Conservation (phyloP, 306 rosid species). For the Sindora glabra region DNA sequence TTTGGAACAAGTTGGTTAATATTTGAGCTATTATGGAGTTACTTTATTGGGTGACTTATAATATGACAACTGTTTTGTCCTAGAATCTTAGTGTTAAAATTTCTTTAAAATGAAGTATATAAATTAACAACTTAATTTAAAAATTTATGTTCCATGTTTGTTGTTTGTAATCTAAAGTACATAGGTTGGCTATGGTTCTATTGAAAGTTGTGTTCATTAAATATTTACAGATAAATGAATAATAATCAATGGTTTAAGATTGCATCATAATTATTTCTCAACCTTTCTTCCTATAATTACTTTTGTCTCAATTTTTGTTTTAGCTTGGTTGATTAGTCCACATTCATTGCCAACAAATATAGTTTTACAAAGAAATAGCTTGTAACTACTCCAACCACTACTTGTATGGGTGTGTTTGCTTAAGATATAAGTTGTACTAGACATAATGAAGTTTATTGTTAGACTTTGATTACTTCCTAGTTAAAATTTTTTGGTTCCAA, state of each 20-base stretch:
- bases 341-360: slow-evolving; percentile 82
- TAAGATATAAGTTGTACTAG: slow-evolving; percentile 26
- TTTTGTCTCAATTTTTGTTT: background rate
- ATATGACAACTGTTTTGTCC: background rate
- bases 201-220: background rate
- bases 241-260: background rate
- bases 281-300: background rate
- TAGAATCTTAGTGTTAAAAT: background rate
- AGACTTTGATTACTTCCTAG: slow-evolving; percentile 18
- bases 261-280: background rate
- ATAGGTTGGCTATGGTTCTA: too few relatives aligned
- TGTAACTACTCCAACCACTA: slow-evolving; percentile 55
- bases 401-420: slow-evolving; percentile 73
- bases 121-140: background rate
- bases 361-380: slow-evolving; percentile 70
- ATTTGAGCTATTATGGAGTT: slow-evolving; percentile 94
- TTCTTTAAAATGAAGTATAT: background rate
- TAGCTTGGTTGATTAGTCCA: slow-evolving; percentile 20
- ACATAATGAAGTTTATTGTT: slow-evolving; percentile 6
- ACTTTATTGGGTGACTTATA: slow-evolving; percentile 78
- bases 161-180: too few relatives aligned
- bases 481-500: slow-evolving; percentile 13
- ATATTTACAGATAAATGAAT: background rate
- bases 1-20: slow-evolving; percentile 78
- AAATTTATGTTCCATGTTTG: too few relatives aligned